Evolutionary conservation across 257 asterid genomes (phyloP).

Genomic region (Lavandula angustifolia): DNA sequence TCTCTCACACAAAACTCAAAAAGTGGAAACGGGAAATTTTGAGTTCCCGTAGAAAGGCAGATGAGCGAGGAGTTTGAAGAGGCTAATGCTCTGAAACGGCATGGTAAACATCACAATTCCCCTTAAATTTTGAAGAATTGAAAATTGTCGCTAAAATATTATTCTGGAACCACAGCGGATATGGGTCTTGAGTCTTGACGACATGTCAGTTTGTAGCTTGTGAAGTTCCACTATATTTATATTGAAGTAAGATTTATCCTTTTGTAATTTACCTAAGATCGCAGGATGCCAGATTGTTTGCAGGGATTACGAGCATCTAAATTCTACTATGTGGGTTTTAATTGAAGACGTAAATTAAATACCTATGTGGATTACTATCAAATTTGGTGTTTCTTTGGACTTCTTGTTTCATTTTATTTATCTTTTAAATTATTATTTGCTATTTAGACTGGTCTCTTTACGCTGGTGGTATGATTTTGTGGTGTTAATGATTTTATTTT

Average conservation of each 20-base stretch:
- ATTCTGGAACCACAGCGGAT: conserved; percentile 21
- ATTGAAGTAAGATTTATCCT: neutral
- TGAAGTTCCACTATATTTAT: neutral
- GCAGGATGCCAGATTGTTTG: neutral
- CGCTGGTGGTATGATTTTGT: conserved; percentile 1
- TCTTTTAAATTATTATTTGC: neutral
- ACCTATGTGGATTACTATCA: conserved; percentile 1
- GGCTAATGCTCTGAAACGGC: conserved; percentile 26
- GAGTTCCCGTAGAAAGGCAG: neutral
- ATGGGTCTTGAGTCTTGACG: conserved; percentile 21
- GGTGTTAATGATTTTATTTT: neutral
- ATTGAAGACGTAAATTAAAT: conserved; percentile 5
- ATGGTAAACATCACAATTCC: conserved; percentile 30
- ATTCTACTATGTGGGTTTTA: conserved; percentile 17
- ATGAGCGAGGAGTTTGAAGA: conserved; percentile 3
- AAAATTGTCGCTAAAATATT: conserved; percentile 19
- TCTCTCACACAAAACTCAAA: conserved; percentile 11
- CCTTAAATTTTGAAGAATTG: conserved; percentile 8
- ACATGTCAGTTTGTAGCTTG: conserved; percentile 4
- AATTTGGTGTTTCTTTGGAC: conserved; percentile 1
- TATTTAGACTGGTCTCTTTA: conserved; percentile 7
- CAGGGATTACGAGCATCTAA: neutral
- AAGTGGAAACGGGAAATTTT: neutral
- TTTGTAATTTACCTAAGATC: conserved; percentile 1
- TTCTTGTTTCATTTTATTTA: neutral